Conservation (phyloP, 2,329 filamentous ascomycete species). For the Aurifilum marmelostoma region DNA sequence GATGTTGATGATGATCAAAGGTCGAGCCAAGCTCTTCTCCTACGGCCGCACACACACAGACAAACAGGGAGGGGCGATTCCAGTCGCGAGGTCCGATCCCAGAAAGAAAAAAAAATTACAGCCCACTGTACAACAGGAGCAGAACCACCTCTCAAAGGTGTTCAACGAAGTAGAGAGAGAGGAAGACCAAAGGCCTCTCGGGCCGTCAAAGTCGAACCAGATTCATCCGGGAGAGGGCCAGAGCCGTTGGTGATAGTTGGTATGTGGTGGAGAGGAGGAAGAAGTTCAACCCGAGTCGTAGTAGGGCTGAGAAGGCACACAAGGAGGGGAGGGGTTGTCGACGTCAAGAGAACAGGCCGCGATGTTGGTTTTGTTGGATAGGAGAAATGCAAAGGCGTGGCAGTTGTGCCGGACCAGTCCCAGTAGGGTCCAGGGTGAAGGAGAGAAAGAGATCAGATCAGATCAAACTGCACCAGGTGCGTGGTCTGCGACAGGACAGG, state of each 20-base stretch:
- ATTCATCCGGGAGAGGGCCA: conserved; percentile 42
- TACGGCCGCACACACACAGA: conserved; percentile 20
- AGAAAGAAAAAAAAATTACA: conserved; percentile 32
- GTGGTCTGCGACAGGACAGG: conserved; percentile 27
- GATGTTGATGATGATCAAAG: neutral
- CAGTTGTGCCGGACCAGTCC: neutral
- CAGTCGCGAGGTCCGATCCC: conserved; percentile 42
- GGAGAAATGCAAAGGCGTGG: conserved; percentile 3
- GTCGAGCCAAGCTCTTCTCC: neutral
- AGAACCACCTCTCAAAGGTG: conserved; percentile 37
- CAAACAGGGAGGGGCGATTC: conserved; percentile 42
- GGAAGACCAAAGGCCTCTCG: conserved; percentile 40
- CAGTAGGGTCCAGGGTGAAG: neutral
- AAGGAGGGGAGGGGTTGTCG: neutral
- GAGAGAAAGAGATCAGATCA: conserved; percentile 21
- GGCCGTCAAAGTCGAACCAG: conserved; percentile 44
- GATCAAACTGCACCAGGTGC: conserved; percentile 26
- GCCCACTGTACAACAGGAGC: conserved; percentile 34
- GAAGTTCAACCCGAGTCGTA: neutral
- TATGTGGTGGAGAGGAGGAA: neutral
- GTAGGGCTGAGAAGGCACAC: neutral
- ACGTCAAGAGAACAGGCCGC: conserved; percentile 16
- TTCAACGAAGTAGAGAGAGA: conserved; percentile 28
- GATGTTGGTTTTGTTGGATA: conserved; percentile 23
- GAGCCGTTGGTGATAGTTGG: neutral